Conservation (phyloP, 768 basidiomycete genomes). For the Trichaptum fuscoviolaceum region DNA sequence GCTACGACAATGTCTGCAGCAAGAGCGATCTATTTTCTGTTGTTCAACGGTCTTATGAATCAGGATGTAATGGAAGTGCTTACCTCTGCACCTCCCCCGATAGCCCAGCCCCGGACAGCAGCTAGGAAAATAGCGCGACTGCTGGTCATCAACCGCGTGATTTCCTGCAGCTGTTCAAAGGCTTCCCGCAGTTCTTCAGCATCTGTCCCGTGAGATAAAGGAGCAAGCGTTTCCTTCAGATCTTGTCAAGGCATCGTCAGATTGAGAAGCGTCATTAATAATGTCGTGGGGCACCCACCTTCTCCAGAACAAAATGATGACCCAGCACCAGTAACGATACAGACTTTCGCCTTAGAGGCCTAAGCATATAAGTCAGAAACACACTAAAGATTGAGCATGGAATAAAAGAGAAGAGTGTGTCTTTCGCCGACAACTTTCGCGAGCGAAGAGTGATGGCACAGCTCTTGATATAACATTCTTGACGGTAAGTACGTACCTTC, state of each 20-base stretch:
- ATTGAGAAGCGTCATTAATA: background rate
- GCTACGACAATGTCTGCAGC: conserved; percentile 1
- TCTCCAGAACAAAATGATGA: conserved; percentile 4
- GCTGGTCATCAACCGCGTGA: background rate
- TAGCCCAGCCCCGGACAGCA: background rate
- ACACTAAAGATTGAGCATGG: no score
- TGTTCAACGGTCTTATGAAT: background rate
- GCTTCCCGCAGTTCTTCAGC: background rate
- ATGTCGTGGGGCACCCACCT: background rate
- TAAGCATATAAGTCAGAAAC: background rate
- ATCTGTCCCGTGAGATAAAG: background rate
- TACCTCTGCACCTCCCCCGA: conserved; percentile 3
- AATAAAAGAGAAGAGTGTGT: no score
- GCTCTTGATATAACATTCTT: background rate
- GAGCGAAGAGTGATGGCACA: background rate
- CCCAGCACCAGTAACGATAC: background rate
- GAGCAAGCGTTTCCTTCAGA: conserved; percentile 2
- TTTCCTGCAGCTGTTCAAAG: background rate
- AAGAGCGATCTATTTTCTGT: background rate
- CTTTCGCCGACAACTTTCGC: no score
- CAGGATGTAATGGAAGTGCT: background rate
- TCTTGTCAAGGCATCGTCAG: background rate
- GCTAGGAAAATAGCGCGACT: background rate
- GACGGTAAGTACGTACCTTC: background rate
- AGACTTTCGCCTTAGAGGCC: background rate